These are phyloP conservation scores for Botrytis porri DNA, from an alignment of 2,329 filamentous ascomycete species.

Conservation along the genomic window DNA sequence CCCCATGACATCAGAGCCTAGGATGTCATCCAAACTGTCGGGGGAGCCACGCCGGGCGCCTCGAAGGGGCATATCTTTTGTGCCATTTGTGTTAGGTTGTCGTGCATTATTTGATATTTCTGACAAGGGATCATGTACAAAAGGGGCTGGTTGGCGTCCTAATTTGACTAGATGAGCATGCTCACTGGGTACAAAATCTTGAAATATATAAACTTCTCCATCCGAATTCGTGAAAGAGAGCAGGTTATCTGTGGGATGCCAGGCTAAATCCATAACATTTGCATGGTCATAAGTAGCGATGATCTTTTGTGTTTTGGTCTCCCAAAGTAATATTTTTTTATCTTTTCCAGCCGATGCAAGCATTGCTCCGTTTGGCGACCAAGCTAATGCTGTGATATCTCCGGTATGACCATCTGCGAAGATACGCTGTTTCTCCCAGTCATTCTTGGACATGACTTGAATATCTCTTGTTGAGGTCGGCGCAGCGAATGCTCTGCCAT, in stretches of 20 bases:
- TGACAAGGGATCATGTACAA: constrained; percentile 75
- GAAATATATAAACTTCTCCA: constrained; percentile 89
- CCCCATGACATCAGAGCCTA: constrained; percentile 55
- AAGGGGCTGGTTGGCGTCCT: constrained; percentile 70
- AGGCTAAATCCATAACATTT: constrained; percentile 80
- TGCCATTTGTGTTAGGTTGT: constrained; percentile 53
- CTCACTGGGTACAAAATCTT: constrained; percentile 62
- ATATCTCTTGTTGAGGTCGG: constrained; percentile 80
- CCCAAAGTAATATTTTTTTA: constrained; percentile 77
- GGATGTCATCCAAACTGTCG: constrained; percentile 80
- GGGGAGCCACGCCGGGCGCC: constrained; percentile 59
- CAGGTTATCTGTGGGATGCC: constrained; percentile 88
- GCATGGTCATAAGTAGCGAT: constrained; percentile 75
- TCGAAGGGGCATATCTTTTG: constrained; percentile 48
- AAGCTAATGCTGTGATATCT: constrained; percentile 82
- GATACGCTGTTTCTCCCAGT: constrained; percentile 81
- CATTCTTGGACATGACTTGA: constrained; percentile 79
- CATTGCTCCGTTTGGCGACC: constrained; percentile 93
- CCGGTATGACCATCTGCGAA: constrained; percentile 79
- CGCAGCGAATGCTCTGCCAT: constrained; percentile 85
- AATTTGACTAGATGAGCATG: constrained; percentile 56
- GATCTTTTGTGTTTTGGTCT: constrained; percentile 80
- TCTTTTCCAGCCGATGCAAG: constrained; percentile 69
- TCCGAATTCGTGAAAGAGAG: constrained; percentile 89
- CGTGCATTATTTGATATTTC: constrained; percentile 67